Evolutionary conservation across 2,329 filamentous ascomycete genomes (phyloP), one percentile per base, ranked within the genome.

Genomic region (Diaporthe sp.): DNA sequence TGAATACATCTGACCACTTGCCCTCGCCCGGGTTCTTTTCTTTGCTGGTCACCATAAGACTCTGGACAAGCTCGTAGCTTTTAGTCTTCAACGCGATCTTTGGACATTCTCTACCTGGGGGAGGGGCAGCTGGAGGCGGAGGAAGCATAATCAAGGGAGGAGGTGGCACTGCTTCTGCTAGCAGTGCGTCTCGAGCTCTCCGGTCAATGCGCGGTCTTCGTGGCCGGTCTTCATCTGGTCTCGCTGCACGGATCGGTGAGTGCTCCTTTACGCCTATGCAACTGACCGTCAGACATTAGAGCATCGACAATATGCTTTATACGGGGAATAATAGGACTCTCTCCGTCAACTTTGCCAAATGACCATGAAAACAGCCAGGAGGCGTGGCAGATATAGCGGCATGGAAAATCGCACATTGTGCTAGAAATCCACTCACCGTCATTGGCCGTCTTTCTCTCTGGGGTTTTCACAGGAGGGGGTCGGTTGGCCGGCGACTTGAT

Each of bases 101-200:
- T 39, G 44, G 63, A 10, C 19, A 22, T n/a, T 17, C 44, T 19
- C 7, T 10, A 4, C 3, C 44, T 13, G 32, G 7, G 0, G 12
- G 30, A 3, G 63, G 30, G 13, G 22, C 30, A 17, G 19, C 9
- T 17, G 7, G 12, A 51, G 63, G 30, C 4, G 7, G 22, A 12
- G 32, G 1, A 25, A 19, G 19, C 4, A 12, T 7, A 9, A 19
- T 1, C 4, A 1, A n/a, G n/a, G 19, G 2, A 9, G 19, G 19
- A 19, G 19, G 44, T 47, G 17, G 15, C 42, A 9, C 9, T 4
- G 39, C 19, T 32, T 9, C 22, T 27, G 1, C 10, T 8, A 30
- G 5, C 4, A 13, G 3, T 35, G n/a, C 63, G 12, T 12, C 7
- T 27, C n/a, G 63, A 12, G 4, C 30, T 27, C n/a, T 51, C 30